phyloP scores from a whole-genome alignment of 441 rosid species.

The Erodium texanum region DNA sequence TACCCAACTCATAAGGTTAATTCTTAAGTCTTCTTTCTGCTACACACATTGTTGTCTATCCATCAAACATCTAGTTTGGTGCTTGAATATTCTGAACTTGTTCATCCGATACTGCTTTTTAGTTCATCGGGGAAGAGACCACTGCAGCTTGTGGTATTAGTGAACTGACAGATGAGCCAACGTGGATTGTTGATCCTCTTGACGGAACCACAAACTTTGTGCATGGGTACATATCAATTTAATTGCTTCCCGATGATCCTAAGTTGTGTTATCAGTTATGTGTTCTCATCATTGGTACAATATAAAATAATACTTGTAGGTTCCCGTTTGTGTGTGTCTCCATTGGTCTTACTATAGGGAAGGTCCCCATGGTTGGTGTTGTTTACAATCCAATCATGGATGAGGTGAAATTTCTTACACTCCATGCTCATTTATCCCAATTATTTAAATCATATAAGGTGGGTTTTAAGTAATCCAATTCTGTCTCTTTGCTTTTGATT shows the following conservation, averaged over 20 bases:
- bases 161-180: slow-evolving; percentile 82
- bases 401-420: slow-evolving; percentile 46
- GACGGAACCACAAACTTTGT: slow-evolving; percentile 98
- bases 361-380: slow-evolving; percentile 75
- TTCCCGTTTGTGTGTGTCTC: slow-evolving; percentile 85
- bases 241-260: slow-evolving; percentile 1
- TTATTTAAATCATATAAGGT: neutral
- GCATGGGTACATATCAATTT: slow-evolving; percentile 52
- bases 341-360: slow-evolving; percentile 78
- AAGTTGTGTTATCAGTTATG: slow-evolving; percentile 7
- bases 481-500: slow-evolving; percentile 8
- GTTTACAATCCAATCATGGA: slow-evolving; percentile 85
- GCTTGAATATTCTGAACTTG: slow-evolving; percentile 6
- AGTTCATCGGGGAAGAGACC: slow-evolving; percentile 97
- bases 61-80: neutral
- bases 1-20: slow-evolving; percentile 72
- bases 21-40: slow-evolving; percentile 4
- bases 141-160: slow-evolving; percentile 69
- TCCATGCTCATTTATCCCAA: neutral
- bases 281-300: slow-evolving; percentile 3
- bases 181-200: slow-evolving; percentile 99
- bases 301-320: slow-evolving; percentile 28
- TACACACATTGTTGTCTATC: neutral
- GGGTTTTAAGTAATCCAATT: neutral
- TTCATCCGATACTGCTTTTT: slow-evolving; percentile 9